Base-by-base conservation (phyloP, 2,329 filamentous ascomycete genomes). In the Dendrostoma leiphaemia region DNA sequence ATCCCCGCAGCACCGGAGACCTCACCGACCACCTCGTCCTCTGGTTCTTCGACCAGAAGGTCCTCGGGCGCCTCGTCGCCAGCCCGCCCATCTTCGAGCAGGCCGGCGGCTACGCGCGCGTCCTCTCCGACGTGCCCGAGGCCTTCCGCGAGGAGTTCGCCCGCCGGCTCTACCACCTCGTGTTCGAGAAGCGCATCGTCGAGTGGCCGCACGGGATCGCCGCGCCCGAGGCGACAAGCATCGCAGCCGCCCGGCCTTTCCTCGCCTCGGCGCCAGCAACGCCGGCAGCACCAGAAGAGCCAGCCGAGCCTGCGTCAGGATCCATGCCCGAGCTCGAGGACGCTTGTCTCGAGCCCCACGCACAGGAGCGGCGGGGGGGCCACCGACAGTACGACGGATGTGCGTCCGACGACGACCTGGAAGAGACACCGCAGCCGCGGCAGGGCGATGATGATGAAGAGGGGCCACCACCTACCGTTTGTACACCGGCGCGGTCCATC, bases 11-110 rank as follows among this genome's bases (percentile, higher is more conserved):
- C 15, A 34, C 19, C 15, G 45, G 54, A 23, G 26, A 41, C 37
- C 55, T 57, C 21, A 48, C 44, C 21, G 55, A 57, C 35, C 41
- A 54, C 43, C 26, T 57, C 17, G 32, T 54, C 21, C 51, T 57
- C 4, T 29, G 26, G 9, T 13, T 17, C 23, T 54, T 57, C 38
- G 15, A 6, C 23, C 15, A 44, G 12, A 7, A 7, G 6, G 24
- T 54, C 24, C 47, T 57, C 10, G 47, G 29, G 12, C 31, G 15
- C 17, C 51, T 57, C 23, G 21, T 48, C 47, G 48, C 29, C 31
- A 51, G 19, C 8, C 29, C 47, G 15, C 55, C 55, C 19, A 6
- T 57, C 23, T n/a, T 46, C 28, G 47, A 35, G 29, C 37, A 57
- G 23, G 44, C 47, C 6, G 8, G 17, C 10, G 47, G 41, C 34